Base-by-base conservation (phyloP, 768 basidiomycete genomes). In the Phlebiopsis flavidoalba region DNA sequence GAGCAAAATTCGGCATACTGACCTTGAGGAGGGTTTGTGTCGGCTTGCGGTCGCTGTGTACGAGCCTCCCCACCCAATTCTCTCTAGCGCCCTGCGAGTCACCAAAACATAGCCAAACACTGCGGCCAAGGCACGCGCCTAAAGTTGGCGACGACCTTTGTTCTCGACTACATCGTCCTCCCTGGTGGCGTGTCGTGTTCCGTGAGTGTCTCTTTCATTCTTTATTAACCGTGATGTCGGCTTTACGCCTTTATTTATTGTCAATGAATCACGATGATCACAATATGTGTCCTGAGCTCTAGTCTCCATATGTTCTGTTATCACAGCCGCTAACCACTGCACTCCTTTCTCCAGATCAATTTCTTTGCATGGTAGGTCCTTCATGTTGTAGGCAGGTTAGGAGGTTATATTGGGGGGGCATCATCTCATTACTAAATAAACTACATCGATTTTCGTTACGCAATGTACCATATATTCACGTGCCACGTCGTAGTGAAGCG, bases 161-260 rank as follows among this genome's bases (percentile, higher is more conserved):
- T 52, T 51, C 31, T 54, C 59, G 43, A 53, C 60, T 56, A 52
- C 53, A n/a, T 57, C 64, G 22, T 57, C 56, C 31, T 35, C 59
- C n/a, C 24, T 47, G 61, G 19, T 48, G 26, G 53, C 54, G 58
- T 53, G 10, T 10, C n/a, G 22, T 31, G 26, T 33, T 54, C 45
- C 62, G 70, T 71, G 62, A 69, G 66, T 62, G 5, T 24, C 1
- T 49, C 17, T 53, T 26, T 50, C 21, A 26, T n/a, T 57, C 48
- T 52, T 33, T 8, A 45, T 45, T n/a, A n/a, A 24, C n/a, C 22
- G 77, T 83, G 85, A 85, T 85, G 83, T 57, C 74, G 71, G 76
- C 75, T 66, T 64, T 64, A 65, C 73, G 76, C 71, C 74, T 64
- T 66, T 80, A 88, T 88, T 87, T 89, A 86, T 88, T 89, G 86